Base-by-base conservation (phyloP, 148 eudicot species). In the Mesembryanthemum crystallinum region DNA sequence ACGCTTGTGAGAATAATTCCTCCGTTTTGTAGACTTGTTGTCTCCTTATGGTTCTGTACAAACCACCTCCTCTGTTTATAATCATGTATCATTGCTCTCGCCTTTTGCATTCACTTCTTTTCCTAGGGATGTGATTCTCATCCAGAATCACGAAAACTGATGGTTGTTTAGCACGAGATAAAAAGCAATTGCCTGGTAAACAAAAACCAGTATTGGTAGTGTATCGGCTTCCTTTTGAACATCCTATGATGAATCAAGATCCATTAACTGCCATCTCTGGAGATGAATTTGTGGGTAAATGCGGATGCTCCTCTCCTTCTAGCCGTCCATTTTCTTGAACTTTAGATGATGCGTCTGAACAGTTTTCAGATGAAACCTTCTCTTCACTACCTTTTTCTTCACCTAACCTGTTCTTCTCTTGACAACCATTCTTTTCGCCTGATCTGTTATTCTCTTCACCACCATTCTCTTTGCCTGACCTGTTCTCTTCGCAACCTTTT, bases 201-300 rank as follows among this genome's bases (percentile, higher is more conserved):
- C 43, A 58, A 78, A 73, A 5, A 62, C 27, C 33, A 62, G 27
- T 25, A 69, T 37, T 43, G 23, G 45, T 69, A 30, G 61, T 23
- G 24, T 25, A 2, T 35, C 75, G 8, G 75, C 75, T 55, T 5
- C 20, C 30, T 42, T 66, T 29, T 39, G 28, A 59, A 73, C 37
- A 21, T 58, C 47, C 24, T 39, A 33, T 9, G 54, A 71, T 27
- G 57, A 49, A 37, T 81, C 74, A 90, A 25, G 98, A 91, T 60
- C 97, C 98, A 78, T 84, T 87, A 24, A 88, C 90, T 60, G 87
- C 77, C 94, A 87, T 92, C 68, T 94, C 94, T 0, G 88, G 79
- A 21, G 97, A 84, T 54, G 92, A 77, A 32, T 74, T 86, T 9
- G 91, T 78, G 0, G 89, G 82, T 58, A 85, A 67, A 29, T 80